Base-by-base conservation (phyloP, 2,329 filamentous ascomycete genomes). In the Cordyceps javanica region DNA sequence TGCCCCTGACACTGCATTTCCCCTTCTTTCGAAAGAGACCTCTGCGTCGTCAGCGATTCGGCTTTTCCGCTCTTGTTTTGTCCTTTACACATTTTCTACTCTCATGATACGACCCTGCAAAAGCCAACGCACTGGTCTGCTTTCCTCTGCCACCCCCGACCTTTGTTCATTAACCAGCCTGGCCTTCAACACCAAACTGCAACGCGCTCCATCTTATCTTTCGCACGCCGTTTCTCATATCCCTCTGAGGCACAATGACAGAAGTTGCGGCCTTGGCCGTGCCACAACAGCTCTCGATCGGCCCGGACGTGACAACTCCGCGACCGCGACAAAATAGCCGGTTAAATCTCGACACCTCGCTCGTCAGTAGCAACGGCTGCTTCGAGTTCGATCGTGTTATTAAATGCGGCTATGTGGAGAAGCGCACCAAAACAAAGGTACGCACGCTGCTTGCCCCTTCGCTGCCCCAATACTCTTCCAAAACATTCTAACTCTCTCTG, bases 321-420 rank as follows among this genome's bases (percentile, higher is more conserved):
- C 56, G 65, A 44, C 62, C 66, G 28, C 63, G 63, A n/a, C 51
- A 56, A 23, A 45, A 54, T 21, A 70, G 64, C 57, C 67, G 68
- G 46, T 64, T 67, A 25, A 66, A 70, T 26, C 69, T 87, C 44
- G 85, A 89, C 62, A 79, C 86, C 16, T 94, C 90, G 30, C 90
- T 91, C 5, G 91, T 97, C 62, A 96, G 93, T 69, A 88, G 96
- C 72, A 92, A 96, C 72, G 94, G 94, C 61, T 94, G 91, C 72
- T 99, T 96, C 71, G 92, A 94, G 68, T 96, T 95, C 68, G 94
- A 99, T 72, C 87, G 91, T 52, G 90, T 97, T 57, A 82, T 97
- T 71, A 97, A 96, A 75, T 86, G 88, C 58, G 92, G 93, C 59
- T 88, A 88, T 64, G 86, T 96, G 39, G 82, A 89, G 68, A 96